Evolutionary conservation across 2,329 filamentous ascomycete species (phyloP), one percentile per base, ranked within the genome.

Genomic region (Botrytis medusae): DNA sequence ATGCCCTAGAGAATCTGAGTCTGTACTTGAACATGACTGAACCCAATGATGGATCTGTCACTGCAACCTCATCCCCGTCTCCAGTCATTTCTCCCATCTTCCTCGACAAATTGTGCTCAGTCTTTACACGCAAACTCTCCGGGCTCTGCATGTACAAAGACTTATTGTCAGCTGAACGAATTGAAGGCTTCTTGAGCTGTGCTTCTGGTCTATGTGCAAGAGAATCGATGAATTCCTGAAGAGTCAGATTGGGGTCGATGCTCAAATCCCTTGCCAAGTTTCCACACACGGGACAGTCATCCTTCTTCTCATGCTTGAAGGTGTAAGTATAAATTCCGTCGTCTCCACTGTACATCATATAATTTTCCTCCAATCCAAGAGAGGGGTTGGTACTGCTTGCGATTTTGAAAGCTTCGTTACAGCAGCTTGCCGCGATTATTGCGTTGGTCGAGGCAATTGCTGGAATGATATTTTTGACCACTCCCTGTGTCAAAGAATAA

Each of bases 281-380:
- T 29, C 95, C 95, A 80, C 96, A 99, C 10, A 98, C 96, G 3
- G 96, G 94, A 77, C 96, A 99, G 82, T 98, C 96, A 25, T 92
- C 88, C 82, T 98, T 98, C 85, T 93, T 93, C 83, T 98, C 92
- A 79, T 97, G 94, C 79, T 94, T 91, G 82, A 98, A 99, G 0
- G 96, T 99, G 83, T 97, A 98, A 0, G 96, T 99, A 85, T 99
- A 99, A 77, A 99, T 92, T 77, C 92, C 89, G 80, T 97, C 95
- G 80, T 98, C 95, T 64, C 97, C 96, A 20, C 94, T 97, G 83
- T 99, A 99, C 93, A 98, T 97, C 95, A 98, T 98, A 84, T 99
- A 99, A 82, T 97, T 97, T 72, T 92, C 92, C 62, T 92, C 90
- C 76, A 89, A 86, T 20, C 92, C 93, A 25, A 99, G 86, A 76